Evolutionary conservation across 805 yeast species (phyloP), one percentile per base, ranked within the genome.

Genomic region (Sungouiozyma ichnusensis): DNA sequence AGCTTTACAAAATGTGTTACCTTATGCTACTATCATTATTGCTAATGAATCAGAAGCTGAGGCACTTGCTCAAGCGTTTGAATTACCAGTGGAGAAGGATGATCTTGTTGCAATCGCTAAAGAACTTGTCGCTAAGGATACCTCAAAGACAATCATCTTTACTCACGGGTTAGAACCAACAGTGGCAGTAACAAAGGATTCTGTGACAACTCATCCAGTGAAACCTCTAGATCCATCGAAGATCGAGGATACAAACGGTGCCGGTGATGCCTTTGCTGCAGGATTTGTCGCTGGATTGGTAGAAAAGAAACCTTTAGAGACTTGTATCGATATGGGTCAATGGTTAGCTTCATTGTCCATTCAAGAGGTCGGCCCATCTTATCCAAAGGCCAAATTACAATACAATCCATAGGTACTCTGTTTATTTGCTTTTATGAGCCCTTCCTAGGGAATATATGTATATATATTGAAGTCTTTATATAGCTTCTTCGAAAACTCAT

Each of bases 21-120:
- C 92, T 37, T 92, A 84, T 75, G 81, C 92, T 61, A 96, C 94
- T 66, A 79, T 71, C 68, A 74, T 92, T 56, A 81, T 92, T 62
- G 95, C 95, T 62, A 92, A 92, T 69, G 99, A 92, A 74, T 74
- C 94, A 41, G 99, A 92, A 70, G 97, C 97, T 50, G 94, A 81
- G 44, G 81, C 96, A 33, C 92, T 79, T 60, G 96, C 95, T 44
- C 85, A 85, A 67, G 67, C 95, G 36, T 94, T 88, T 62, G 84
- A 72, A 33, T 68, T 82, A 53, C 60, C 63, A 19, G 56, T 64
- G 36, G 54, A 48, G 24, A 57, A 56, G 39, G 66, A 78, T 41
- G 86, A 84, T 58, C 71, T 90, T 52, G 72, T 62, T 33, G 81
- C 77, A 43, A 80, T 90, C 55, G 98, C 97, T 48, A 80, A 81